phyloP scores from a whole-genome alignment of 768 basidiomycete genomes.

The Kwoniella newhampshirensis region DNA sequence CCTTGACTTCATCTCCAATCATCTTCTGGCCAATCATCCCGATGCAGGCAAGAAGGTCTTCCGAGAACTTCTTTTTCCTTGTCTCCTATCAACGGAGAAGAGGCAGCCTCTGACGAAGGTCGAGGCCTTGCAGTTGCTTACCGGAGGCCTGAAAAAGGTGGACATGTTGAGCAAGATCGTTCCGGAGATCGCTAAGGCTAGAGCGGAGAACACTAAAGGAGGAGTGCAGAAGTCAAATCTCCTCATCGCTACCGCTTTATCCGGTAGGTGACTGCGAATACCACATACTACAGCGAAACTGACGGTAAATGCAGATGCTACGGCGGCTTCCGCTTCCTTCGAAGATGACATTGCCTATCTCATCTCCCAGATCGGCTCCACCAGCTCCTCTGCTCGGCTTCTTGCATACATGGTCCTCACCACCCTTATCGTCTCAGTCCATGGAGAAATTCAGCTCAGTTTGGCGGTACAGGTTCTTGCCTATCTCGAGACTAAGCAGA shows the following conservation, averaged over 20 bases:
- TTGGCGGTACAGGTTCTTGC: slow-evolving; percentile 55
- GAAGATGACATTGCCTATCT: slow-evolving; percentile 58
- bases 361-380: slow-evolving; percentile 59
- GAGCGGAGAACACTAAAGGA: not conserved
- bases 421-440: slow-evolving; percentile 61
- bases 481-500: slow-evolving; percentile 1
- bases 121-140: slow-evolving; percentile 53
- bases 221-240: slow-evolving; percentile 9
- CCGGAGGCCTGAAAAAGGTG: slow-evolving; percentile 11
- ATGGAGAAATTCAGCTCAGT: slow-evolving; percentile 64
- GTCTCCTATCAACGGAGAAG: slow-evolving; percentile 37
- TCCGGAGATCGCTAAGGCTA: slow-evolving; percentile 14
- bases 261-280: slow-evolving; percentile 14
- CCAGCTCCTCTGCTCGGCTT: slow-evolving; percentile 60
- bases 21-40: slow-evolving; percentile 55
- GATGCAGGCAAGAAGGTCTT: slow-evolving; percentile 57
- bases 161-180: slow-evolving; percentile 8
- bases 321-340: slow-evolving; percentile 60
- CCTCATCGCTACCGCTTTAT: slow-evolving; percentile 8
- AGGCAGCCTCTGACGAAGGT: not conserved
- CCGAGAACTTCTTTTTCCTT: slow-evolving; percentile 65
- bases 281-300: not conserved
- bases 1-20: slow-evolving; percentile 59
- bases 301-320: slow-evolving; percentile 60
- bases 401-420: slow-evolving; percentile 66